phyloP scores from a whole-genome alignment of 805 yeast species.

The Candida nemodendra region DNA sequence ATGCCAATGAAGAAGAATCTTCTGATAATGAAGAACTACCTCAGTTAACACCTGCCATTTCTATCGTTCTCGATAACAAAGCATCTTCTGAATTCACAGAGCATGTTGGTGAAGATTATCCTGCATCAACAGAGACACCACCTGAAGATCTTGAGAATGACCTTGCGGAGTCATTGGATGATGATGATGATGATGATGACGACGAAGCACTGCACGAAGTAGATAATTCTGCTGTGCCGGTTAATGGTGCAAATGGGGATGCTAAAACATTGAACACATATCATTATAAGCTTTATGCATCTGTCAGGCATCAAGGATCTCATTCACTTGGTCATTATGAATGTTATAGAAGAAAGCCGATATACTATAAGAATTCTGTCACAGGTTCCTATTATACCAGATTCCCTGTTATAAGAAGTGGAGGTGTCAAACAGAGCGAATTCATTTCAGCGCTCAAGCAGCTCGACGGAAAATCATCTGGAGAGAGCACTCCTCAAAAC shows the following conservation, averaged over 20 bases:
- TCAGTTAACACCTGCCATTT: slow-evolving; percentile 12
- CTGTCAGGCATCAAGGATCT: slow-evolving; percentile 84
- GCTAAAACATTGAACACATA: slow-evolving; percentile 6
- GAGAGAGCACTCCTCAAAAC: not conserved
- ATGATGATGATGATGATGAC: slow-evolving; percentile 11
- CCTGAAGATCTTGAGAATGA: slow-evolving; percentile 5
- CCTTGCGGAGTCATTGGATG: slow-evolving; percentile 19
- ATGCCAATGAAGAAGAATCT: slow-evolving; percentile 38
- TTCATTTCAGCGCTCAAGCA: slow-evolving; percentile 1
- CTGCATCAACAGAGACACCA: slow-evolving; percentile 7
- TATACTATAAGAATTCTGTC: slow-evolving; percentile 42
- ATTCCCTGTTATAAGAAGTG: slow-evolving; percentile 15
- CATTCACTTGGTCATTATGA: slow-evolving; percentile 91
- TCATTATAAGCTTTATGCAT: slow-evolving; percentile 62
- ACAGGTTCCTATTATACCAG: slow-evolving; percentile 25
- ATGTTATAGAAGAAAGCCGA: slow-evolving; percentile 77
- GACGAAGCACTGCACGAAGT: slow-evolving; percentile 3
- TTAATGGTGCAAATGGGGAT: not conserved
- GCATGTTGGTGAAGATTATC: slow-evolving; percentile 19
- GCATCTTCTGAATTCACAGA: slow-evolving; percentile 22
- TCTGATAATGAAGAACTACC: slow-evolving; percentile 27
- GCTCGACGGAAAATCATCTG: not conserved
- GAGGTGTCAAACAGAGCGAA: slow-evolving; percentile 6
- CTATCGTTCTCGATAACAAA: slow-evolving; percentile 22
- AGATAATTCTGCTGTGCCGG: not conserved